Percentiles rank a stretch among this genome's conserved stretches.
These are phyloP conservation scores for Annona squamosa DNA, from an alignment of 164 flowering plant genomes.

Conservation along the genomic window DNA sequence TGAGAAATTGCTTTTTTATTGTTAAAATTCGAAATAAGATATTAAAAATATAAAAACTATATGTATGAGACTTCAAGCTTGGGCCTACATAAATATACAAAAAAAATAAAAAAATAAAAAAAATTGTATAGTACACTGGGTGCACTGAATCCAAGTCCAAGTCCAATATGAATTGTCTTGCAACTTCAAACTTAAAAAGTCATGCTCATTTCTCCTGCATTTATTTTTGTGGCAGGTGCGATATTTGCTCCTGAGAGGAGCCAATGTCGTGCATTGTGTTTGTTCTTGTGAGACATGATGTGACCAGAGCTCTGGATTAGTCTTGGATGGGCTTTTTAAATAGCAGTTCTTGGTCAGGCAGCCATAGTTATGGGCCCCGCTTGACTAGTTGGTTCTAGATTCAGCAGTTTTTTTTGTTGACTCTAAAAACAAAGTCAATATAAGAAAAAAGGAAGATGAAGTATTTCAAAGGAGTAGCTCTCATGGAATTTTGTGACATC, in stretches of 20 bases:
- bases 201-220: constrained; percentile 47
- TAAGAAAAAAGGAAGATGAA: neutral
- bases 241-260: constrained; percentile 99
- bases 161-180: constrained; percentile 1
- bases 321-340: constrained; percentile 56
- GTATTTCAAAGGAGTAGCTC: constrained; percentile 1
- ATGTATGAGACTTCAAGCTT: no score
- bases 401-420: constrained; percentile 11
- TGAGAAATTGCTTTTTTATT: no score
- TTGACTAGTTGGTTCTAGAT: constrained; percentile 22
- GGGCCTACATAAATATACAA: no score
- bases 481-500: constrained; percentile 8
- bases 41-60: no score
- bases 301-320: constrained; percentile 73
- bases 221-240: constrained; percentile 91
- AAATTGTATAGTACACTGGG: constrained; percentile 13
- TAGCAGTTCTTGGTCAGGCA: constrained; percentile 53
- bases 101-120: no score
- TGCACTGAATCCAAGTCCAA: constrained; percentile 31
- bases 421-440: neutral
- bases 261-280: constrained; percentile 98
- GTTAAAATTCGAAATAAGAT: no score
- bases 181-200: constrained; percentile 31
- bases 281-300: constrained; percentile 38
- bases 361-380: constrained; percentile 27